Base-by-base conservation (phyloP, 768 basidiomycete species). In the Strobilomyces dryophilus region DNA sequence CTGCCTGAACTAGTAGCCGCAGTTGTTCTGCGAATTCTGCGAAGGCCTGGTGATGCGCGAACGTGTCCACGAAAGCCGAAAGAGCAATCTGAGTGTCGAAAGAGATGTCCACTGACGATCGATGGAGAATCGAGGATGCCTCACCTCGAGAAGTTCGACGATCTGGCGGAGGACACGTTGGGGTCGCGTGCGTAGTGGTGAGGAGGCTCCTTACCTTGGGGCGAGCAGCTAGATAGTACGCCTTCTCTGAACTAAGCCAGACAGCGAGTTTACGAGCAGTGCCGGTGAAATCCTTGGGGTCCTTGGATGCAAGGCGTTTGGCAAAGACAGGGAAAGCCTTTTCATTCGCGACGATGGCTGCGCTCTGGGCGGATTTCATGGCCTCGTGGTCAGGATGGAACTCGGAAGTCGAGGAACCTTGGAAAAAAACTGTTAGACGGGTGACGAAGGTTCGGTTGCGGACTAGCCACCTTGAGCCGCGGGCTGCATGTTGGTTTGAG, bases 221-320 rank as follows among this genome's bases (percentile, higher is more conserved):
- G 34, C 79, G 74, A 40, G 80, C 82, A 31, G 55, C 69, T 1
- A 63, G 44, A 60, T 84, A 84, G 58, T 83, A 83, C 1, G 81
- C 82, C 56, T 74, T 76, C 39, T 73, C 69, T 47, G 75, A 74
- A 24, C 61, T 45, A 39, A 81, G 60, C 80, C 79, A 83, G 2
- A n/a, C 6, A 1, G 70, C 64, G 18, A 83, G 64, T 60, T 75
- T 81, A 17, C 60, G 60, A 7, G 74, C 32, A 2, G 56, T 67
- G 17, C 20, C 49, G 21, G 39, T 17, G 18, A 55, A 70, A 12
- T 66, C 61, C 9, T 40, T 59, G 39, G 42, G 3, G 40, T 76
- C 64, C 24, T 61, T 53, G 44, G 67, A 63, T 3, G 62, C 56
- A 29, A 77, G 65, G 51, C 65, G 74, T 36, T 53, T 61, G 20